These are phyloP conservation scores for Cyclotella atomus DNA, from an alignment of 108 stramenopile genomes.

Conservation along the genomic window DNA sequence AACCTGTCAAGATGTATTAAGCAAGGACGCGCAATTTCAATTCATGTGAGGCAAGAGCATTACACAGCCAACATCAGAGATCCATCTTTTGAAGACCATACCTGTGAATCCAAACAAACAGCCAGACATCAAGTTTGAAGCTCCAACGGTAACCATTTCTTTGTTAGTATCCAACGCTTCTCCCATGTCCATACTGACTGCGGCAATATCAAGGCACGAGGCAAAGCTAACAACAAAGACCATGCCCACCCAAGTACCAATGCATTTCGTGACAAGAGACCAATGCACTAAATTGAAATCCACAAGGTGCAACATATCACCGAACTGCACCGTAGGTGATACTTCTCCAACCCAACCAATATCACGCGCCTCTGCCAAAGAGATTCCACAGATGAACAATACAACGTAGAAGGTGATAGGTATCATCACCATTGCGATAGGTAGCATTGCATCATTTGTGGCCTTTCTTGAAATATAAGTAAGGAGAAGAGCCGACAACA, in stretches of 20 bases:
- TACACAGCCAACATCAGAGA: background rate
- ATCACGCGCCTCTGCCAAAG: conserved; percentile 66
- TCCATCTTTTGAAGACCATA: conserved; percentile 12
- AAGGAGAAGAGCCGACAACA: conserved; percentile 70
- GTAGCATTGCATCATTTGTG: conserved; percentile 62
- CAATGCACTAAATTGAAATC: conserved; percentile 74
- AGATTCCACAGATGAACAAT: conserved; percentile 40
- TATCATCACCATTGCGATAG: conserved; percentile 81
- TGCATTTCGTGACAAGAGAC: conserved; percentile 61
- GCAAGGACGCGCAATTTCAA: background rate
- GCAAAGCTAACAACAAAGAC: conserved; percentile 96
- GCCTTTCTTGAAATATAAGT: conserved; percentile 63
- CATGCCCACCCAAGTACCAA: conserved; percentile 94
- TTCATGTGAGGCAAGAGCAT: conserved; percentile 8
- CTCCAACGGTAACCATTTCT: conserved; percentile 89
- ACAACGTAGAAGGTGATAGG: conserved; percentile 82
- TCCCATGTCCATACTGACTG: conserved; percentile 75
- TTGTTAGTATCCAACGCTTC: conserved; percentile 91
- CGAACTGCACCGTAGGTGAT: conserved; percentile 63
- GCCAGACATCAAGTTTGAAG: conserved; percentile 87
- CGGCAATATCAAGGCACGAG: conserved; percentile 94
- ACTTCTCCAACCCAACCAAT: conserved; percentile 77
- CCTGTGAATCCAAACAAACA: conserved; percentile 81
- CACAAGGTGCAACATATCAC: conserved; percentile 64
- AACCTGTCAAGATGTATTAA: no score